A percentile compares a stretch with the other conserved stretches of the same genome.
Conservation (phyloP, 176 grass and related monocot species). For the Zea luxurians region DNA sequence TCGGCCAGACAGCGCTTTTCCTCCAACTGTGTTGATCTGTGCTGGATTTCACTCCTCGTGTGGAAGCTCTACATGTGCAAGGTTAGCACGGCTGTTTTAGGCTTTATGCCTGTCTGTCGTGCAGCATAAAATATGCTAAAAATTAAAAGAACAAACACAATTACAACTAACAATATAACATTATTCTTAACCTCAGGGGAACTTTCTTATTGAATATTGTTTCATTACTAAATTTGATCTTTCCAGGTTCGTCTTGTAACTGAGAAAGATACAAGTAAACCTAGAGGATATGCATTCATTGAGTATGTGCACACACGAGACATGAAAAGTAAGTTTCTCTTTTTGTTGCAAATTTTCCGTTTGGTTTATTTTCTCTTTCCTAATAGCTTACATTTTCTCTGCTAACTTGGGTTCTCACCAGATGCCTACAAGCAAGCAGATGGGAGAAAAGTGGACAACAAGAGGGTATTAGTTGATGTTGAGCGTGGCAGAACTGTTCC, state of each 20-base stretch:
- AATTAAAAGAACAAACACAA: conserved; percentile 37
- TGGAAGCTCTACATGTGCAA: conserved; percentile 74
- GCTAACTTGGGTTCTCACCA: conserved; percentile 35
- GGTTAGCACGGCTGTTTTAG: conserved; percentile 99
- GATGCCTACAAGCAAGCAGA: conserved; percentile 94
- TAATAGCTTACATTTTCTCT: conserved; percentile 18
- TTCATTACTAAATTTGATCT: conserved; percentile 38
- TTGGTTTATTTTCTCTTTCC: conserved; percentile 8
- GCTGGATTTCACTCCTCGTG: conserved; percentile 68
- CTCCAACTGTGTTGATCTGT: conserved; percentile 67
- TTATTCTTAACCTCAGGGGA: conserved; percentile 15
- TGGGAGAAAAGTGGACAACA: conserved; percentile 75
- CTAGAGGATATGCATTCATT: conserved; percentile 93
- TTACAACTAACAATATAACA: conserved; percentile 1
- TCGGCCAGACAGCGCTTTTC: conserved; percentile 53
- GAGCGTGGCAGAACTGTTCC: conserved; percentile 97
- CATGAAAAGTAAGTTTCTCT: conserved; percentile 75
- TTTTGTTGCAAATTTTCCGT: background rate
- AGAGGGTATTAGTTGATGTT: conserved; percentile 82
- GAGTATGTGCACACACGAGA: conserved; percentile 86
- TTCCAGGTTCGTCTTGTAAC: conserved; percentile 79
- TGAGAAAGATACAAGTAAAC: conserved; percentile 72
- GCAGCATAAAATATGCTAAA: conserved; percentile 65
- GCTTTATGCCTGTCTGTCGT: conserved; percentile 95
- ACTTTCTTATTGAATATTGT: conserved; percentile 1